phyloP scores from a whole-genome alignment of 2,329 filamentous ascomycete genomes.

The Magnaporthiopsis rhizophila region DNA sequence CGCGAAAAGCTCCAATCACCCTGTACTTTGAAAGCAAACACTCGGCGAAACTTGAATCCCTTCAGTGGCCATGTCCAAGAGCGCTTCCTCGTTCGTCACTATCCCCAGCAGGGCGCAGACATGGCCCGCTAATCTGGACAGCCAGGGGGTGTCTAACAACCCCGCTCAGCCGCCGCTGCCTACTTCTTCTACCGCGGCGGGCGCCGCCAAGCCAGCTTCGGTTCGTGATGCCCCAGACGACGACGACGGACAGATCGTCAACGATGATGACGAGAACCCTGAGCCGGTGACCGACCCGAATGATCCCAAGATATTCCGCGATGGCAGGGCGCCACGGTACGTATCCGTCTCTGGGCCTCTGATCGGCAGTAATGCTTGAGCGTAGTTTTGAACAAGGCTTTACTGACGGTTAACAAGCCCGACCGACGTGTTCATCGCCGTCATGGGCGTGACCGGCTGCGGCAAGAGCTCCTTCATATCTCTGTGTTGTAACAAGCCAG shows the following conservation, averaged over 20 bases:
- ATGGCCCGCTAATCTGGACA: not conserved
- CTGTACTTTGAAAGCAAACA: not conserved
- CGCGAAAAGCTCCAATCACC: not conserved
- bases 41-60: not conserved
- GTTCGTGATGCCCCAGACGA: not conserved
- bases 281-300: not conserved
- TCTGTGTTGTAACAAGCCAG: not conserved
- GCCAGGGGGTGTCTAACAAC: not conserved
- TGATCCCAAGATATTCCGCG: not conserved
- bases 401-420: not conserved
- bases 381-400: not conserved
- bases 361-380: not conserved
- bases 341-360: not conserved
- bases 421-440: slow-evolving; percentile 3
- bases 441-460: slow-evolving; percentile 6
- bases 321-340: not conserved
- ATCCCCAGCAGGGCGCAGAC: not conserved
- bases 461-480: slow-evolving; percentile 9
- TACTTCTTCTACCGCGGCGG: not conserved
- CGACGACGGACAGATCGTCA: not conserved
- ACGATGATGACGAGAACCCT: not conserved
- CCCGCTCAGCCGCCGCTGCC: too few species aligned
- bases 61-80: not conserved
- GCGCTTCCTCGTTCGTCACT: not conserved
- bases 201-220: not conserved